phyloP scores from a whole-genome alignment of 345 rosid species.

The Eucalyptus viminalis region DNA sequence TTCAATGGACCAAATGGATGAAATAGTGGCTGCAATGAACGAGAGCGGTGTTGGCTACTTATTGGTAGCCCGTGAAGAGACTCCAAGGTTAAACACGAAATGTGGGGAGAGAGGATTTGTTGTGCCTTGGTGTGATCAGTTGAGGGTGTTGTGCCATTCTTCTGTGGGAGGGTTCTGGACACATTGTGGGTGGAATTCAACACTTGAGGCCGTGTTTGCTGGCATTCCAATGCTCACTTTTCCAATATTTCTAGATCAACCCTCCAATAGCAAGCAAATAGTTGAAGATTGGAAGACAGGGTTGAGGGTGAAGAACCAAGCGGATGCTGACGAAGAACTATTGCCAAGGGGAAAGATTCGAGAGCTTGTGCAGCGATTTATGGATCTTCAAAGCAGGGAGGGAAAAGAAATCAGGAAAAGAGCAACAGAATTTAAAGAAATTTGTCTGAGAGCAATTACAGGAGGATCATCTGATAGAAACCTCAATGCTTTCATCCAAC shows the following conservation, averaged over 20 bases:
- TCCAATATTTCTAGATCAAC: conserved; percentile 39
- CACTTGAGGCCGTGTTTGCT: conserved; percentile 28
- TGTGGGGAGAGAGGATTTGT: neutral
- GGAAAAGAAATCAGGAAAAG: conserved; percentile 18
- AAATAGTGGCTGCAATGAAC: conserved; percentile 12
- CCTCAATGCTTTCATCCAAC: conserved; percentile 20
- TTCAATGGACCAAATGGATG: conserved; percentile 17
- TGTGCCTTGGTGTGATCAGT: conserved; percentile 20
- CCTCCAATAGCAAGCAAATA: conserved; percentile 22
- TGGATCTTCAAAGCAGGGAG: conserved; percentile 7
- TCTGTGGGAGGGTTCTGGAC: conserved; percentile 55
- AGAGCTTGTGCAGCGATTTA: conserved; percentile 2
- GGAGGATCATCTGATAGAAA: conserved; percentile 27
- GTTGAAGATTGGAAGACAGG: conserved; percentile 55
- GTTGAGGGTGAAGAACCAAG: conserved; percentile 13
- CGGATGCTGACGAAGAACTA: neutral
- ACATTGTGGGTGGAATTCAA: conserved; percentile 65
- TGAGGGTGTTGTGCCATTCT: conserved; percentile 35
- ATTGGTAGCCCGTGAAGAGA: conserved; percentile 23
- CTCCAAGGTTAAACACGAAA: neutral
- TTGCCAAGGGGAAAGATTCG: conserved; percentile 14
- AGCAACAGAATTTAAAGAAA: neutral
- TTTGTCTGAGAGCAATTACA: conserved; percentile 11
- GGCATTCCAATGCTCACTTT: conserved; percentile 38
- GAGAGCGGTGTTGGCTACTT: conserved; percentile 8